Evolutionary conservation across 2,329 filamentous ascomycete species (phyloP).

Genomic region (Leptographium wingfieldii): DNA sequence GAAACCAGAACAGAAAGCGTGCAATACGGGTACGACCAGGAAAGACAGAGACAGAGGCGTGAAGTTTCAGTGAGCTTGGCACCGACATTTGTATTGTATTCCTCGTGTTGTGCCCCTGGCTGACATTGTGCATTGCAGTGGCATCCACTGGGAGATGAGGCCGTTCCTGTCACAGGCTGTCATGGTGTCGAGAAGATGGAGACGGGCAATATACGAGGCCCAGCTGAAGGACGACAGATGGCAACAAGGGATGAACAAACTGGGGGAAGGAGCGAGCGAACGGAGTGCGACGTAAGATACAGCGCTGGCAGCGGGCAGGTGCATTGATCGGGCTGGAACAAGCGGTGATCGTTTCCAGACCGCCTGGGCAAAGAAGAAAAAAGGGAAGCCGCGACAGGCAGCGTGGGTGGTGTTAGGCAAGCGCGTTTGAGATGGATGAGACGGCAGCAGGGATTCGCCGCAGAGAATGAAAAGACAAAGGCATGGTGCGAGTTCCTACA

Average conservation of each 20-base stretch:
- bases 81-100: no score
- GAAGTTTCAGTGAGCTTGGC: no score
- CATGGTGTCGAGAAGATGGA: neutral
- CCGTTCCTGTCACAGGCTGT: no score
- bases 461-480: neutral
- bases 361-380: neutral
- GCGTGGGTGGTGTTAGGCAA: neutral
- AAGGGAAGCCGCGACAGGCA: neutral
- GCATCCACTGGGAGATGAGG: no score
- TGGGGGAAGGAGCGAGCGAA: no score
- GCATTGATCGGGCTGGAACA: neutral
- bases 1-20: no score
- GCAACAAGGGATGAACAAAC: neutral
- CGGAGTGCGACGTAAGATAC: neutral
- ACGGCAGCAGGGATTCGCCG: neutral
- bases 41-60: no score
- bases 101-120: no score
- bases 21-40: no score
- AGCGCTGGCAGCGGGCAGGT: neutral
- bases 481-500: neutral
- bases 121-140: no score
- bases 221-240: neutral
- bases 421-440: neutral
- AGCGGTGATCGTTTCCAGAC: neutral
- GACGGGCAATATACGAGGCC: neutral